Evolutionary conservation across 192 early-diverging fungal genomes (phyloP), one percentile per base, ranked within the genome.

Genomic region (Pilaira anomala): DNA sequence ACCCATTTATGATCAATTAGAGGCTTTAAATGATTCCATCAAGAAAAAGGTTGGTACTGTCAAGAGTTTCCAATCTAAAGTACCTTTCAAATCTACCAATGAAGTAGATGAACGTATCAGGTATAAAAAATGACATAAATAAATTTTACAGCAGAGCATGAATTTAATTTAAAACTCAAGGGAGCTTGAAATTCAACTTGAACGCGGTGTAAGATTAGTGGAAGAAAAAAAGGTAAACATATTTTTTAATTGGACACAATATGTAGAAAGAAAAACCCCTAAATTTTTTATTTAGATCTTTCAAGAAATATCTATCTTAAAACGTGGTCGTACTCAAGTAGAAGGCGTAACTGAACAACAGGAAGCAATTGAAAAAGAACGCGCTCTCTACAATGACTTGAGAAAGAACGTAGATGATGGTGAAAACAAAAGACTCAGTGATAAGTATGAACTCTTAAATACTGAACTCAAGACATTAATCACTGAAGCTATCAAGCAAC

Each of bases 21-120:
- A 82, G 48, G 60, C 76, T 39, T 76, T 93, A 25, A 83, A 88
- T 60, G 83, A 86, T 9, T 83, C 81, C 29, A 78, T 93, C 68
- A 85, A 83, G 76, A 93, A 92, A 79, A 93, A 90, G 66, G 66
- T 67, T 13, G 42, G 49, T 24, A 51, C 39, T 21, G 48, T 67
- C 21, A 91, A 90, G 80, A 72, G 75, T 24, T 78, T 79, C 60
- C 89, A 91, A 75, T 73, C 88, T 68, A 93, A 89, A 78, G 76
- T 87, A 28, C 85, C 84, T 39, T 94, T 80, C 80, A 93, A 91
- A 78, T 87, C 76, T 29, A 77, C 83, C 24, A 89, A 79, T 19
- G 93, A 95, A 30, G 85, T 97, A 56, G 92, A 94, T 44, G 72
- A 70, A 48, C 76, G 81, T 56, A 90, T 97, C 68, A 71, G 45